phyloP scores from a whole-genome alignment of 169 alveolate species.

The Eimeria acervulina region DNA sequence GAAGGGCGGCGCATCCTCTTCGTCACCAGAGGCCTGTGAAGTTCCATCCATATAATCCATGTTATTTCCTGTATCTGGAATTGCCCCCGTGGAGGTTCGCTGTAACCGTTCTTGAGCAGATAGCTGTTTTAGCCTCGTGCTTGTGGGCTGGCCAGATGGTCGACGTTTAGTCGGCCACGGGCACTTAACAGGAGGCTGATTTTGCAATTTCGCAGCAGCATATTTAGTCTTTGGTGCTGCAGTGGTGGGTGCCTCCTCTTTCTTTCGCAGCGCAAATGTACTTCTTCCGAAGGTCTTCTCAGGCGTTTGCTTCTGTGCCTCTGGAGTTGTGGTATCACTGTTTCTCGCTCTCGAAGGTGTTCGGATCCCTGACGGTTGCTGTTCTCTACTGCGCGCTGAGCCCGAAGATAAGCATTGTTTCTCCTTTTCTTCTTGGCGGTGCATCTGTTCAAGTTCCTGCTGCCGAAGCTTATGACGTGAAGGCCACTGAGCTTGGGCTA shows the following conservation, averaged over 20 bases:
- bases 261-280: neutral
- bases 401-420: neutral
- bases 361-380: neutral
- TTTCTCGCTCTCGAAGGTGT: neutral
- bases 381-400: neutral
- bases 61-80: neutral
- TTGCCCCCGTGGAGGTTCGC: neutral
- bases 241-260: neutral
- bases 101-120: neutral
- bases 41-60: slow-evolving; percentile 3
- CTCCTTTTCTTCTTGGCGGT: slow-evolving; percentile 40
- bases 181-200: neutral
- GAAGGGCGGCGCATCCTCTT: slow-evolving; percentile 45
- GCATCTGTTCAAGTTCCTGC: slow-evolving; percentile 56
- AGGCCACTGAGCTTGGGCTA: slow-evolving; percentile 75
- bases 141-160: neutral
- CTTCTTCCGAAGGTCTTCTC: neutral
- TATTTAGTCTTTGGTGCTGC: neutral
- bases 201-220: neutral
- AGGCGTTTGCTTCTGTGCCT: neutral
- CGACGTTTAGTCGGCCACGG: slow-evolving; percentile 5
- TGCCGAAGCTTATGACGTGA: slow-evolving; percentile 47
- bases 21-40: slow-evolving; percentile 36
- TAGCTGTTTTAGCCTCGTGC: neutral
- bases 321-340: neutral